Evolutionary conservation across 257 asterid genomes (phyloP).

Genomic region (Jacaranda mimosifolia): DNA sequence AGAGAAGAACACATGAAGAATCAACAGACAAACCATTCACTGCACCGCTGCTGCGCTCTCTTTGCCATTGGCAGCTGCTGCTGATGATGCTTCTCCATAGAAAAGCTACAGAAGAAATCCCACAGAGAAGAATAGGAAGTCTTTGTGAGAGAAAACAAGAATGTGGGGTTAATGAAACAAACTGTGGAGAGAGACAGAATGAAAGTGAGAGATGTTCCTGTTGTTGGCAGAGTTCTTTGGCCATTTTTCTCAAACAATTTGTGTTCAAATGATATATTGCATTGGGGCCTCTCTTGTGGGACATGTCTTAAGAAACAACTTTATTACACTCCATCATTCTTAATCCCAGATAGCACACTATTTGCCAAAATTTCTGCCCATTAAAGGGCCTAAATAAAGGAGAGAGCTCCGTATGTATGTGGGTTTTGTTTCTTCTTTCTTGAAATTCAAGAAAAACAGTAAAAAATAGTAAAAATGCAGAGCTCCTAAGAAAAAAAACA

Average conservation of each 20-base stretch:
- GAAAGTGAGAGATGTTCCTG: constrained; percentile 48
- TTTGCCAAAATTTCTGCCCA: constrained; percentile 46
- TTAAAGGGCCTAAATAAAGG: constrained; percentile 50
- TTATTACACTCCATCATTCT: constrained; percentile 31
- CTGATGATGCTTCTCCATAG: constrained; percentile 76
- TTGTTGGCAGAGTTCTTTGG: constrained; percentile 46
- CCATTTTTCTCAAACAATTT: constrained; percentile 65
- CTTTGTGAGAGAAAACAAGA: constrained; percentile 49
- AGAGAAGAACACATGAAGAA: not conserved
- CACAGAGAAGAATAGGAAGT: constrained; percentile 36
- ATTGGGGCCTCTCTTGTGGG: constrained; percentile 70
- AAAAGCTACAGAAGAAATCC: constrained; percentile 26
- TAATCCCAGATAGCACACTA: constrained; percentile 24
- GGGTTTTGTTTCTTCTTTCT: constrained; percentile 45
- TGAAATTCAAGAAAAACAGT: constrained; percentile 47
- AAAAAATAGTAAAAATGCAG: constrained; percentile 17
- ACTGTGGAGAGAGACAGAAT: constrained; percentile 46
- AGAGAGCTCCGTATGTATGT: constrained; percentile 32
- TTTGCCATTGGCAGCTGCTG: constrained; percentile 66
- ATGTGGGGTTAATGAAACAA: constrained; percentile 47
- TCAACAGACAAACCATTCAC: constrained; percentile 71
- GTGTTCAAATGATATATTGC: constrained; percentile 60
- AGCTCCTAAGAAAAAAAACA: constrained; percentile 17
- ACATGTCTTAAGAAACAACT: constrained; percentile 42
- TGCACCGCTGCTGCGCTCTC: constrained; percentile 68